Percentiles rank a stretch among this genome's conserved stretches.
Evolutionary conservation across 2,329 filamentous ascomycete genomes (phyloP).

Genomic region (Atkinsonella texensis): DNA sequence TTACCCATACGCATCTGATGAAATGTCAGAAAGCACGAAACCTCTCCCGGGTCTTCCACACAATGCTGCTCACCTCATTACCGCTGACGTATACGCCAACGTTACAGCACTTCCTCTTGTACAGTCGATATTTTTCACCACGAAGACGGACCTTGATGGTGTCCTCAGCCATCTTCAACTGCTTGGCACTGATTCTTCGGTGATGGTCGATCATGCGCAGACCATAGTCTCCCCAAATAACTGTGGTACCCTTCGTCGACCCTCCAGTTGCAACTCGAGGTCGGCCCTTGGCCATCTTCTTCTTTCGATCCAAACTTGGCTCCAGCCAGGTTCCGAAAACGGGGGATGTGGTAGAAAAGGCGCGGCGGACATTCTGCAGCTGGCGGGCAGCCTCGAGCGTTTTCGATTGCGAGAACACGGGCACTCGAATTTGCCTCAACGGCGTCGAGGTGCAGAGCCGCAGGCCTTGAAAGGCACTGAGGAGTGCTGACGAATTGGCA

Average conservation of each 20-base stretch:
- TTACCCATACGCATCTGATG: constrained; percentile 88
- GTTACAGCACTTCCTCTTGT: constrained; percentile 83
- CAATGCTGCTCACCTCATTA: constrained; percentile 55
- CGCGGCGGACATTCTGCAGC: constrained; percentile 43
- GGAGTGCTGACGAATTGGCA: constrained; percentile 30
- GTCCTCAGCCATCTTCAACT: constrained; percentile 84
- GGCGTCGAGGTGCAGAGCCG: constrained; percentile 30
- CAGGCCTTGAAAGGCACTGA: constrained; percentile 39
- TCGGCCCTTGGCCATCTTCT: constrained; percentile 84
- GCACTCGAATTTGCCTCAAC: constrained; percentile 25
- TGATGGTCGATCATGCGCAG: constrained; percentile 89
- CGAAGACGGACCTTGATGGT: constrained; percentile 81
- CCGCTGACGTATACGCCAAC: constrained; percentile 92
- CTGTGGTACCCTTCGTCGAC: constrained; percentile 82
- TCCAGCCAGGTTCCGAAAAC: constrained; percentile 65
- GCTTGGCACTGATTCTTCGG: constrained; percentile 73
- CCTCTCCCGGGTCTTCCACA: neutral
- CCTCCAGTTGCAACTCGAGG: constrained; percentile 83
- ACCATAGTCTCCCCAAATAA: constrained; percentile 93
- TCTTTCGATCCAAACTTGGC: constrained; percentile 62
- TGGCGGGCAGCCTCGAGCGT: constrained; percentile 19
- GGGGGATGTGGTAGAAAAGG: constrained; percentile 60
- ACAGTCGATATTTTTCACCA: constrained; percentile 85
- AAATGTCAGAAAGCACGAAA: constrained; percentile 1
- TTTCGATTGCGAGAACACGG: constrained; percentile 17